phyloP scores from a whole-genome alignment of 805 yeast species.

The Blastobotrys parvus region DNA sequence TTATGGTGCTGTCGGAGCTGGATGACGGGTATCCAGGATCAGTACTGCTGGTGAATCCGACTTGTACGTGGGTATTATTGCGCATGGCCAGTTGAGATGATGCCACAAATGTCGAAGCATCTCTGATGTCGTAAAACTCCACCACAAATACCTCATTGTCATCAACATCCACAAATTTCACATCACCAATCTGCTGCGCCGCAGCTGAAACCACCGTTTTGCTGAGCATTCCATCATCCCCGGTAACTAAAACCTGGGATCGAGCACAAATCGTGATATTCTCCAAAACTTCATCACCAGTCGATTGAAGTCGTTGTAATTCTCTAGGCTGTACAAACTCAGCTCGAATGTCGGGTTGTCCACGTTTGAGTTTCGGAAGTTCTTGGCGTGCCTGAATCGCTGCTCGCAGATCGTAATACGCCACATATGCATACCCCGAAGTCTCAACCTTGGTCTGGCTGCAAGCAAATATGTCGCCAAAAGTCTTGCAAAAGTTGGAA shows the following conservation, averaged over 20 bases:
- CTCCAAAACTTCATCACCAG: background rate
- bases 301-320: background rate
- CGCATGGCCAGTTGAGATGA: background rate
- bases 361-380: constrained; percentile 2
- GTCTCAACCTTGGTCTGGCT: constrained; percentile 4
- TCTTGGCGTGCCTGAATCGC: constrained; percentile 6
- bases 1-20: background rate
- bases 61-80: no score
- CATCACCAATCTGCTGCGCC: constrained; percentile 2
- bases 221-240: constrained; percentile 2
- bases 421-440: constrained; percentile 5
- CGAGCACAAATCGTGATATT: background rate
- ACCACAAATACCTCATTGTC: constrained; percentile 20
- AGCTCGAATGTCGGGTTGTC: constrained; percentile 1
- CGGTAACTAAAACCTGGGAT: constrained; percentile 3
- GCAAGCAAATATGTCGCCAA: constrained; percentile 10
- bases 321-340: constrained; percentile 2
- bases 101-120: constrained; percentile 26
- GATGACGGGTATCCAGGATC: background rate
- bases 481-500: constrained; percentile 7
- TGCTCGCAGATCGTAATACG: constrained; percentile 9
- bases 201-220: background rate
- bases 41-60: background rate
- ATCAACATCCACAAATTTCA: background rate
- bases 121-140: constrained; percentile 30